Percentiles rank a stretch among this genome's conserved stretches.
These are phyloP conservation scores for Symmetrospora coprosmae DNA, from an alignment of 768 basidiomycete species.

Conservation along the genomic window DNA sequence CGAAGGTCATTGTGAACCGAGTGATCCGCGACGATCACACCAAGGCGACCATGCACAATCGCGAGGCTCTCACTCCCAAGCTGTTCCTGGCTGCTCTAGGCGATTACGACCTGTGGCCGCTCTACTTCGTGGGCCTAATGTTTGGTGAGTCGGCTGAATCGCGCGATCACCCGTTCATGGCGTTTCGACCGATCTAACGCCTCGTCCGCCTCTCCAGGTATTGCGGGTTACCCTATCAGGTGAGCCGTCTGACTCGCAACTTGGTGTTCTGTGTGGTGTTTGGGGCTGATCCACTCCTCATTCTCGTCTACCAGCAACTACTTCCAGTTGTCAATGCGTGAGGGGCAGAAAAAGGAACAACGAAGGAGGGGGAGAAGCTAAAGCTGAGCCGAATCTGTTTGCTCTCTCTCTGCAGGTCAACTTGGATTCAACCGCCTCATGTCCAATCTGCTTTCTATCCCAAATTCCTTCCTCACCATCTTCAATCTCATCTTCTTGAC, in stretches of 20 bases:
- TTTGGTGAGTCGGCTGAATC: too few species aligned
- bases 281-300: neutral
- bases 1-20: slow-evolving; percentile 36
- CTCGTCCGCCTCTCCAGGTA: too few species aligned
- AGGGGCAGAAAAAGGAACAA: neutral
- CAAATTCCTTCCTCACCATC: slow-evolving; percentile 33
- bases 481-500: slow-evolving; percentile 32
- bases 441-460: slow-evolving; percentile 36
- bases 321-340: slow-evolving; percentile 34
- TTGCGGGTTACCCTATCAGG: too few species aligned
- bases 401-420: too few species aligned
- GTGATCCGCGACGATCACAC: slow-evolving; percentile 31
- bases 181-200: too few species aligned
- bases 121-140: slow-evolving; percentile 36
- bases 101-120: slow-evolving; percentile 36
- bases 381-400: neutral
- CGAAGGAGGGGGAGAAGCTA: too few species aligned
- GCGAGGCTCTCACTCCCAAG: slow-evolving; percentile 33
- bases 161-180: slow-evolving; percentile 32
- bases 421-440: slow-evolving; percentile 36
- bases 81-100: slow-evolving; percentile 32
- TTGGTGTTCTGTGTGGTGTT: too few species aligned
- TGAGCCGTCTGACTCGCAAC: too few species aligned
- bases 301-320: slow-evolving; percentile 24
- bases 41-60: slow-evolving; percentile 29